Evolutionary conservation across 805 yeast genomes (phyloP).

Genomic region (Martiniozyma abietophila): DNA sequence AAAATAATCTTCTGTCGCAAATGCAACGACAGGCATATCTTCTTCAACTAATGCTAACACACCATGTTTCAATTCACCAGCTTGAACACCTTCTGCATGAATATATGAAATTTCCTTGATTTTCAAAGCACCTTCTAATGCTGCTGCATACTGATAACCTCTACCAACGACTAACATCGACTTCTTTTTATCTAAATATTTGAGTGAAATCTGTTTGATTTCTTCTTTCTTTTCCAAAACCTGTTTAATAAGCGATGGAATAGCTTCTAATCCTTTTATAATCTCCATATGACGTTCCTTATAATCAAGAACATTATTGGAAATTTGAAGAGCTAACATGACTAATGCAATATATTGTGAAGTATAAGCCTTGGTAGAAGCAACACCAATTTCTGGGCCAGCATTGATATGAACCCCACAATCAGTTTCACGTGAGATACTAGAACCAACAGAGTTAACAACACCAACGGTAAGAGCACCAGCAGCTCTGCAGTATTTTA

Average conservation of each 20-base stretch:
- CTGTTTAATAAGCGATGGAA: conserved; percentile 77
- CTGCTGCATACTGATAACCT: conserved; percentile 96
- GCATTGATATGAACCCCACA: conserved; percentile 99
- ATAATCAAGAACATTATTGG: conserved; percentile 82
- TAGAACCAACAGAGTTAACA: conserved; percentile 95
- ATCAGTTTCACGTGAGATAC: conserved; percentile 92
- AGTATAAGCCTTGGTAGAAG: conserved; percentile 97
- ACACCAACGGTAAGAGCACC: conserved; percentile 97
- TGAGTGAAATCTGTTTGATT: conserved; percentile 68
- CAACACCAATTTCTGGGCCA: conserved; percentile 99
- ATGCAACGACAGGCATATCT: conserved; percentile 84
- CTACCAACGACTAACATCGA: conserved; percentile 89
- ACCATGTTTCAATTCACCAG: conserved; percentile 99
- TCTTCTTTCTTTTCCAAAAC: conserved; percentile 65
- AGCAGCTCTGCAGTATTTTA: conserved; percentile 90
- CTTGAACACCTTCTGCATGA: conserved; percentile 98
- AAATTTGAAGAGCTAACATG: conserved; percentile 91
- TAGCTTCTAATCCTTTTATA: conserved; percentile 71
- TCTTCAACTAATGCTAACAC: conserved; percentile 95
- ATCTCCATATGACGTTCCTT: conserved; percentile 71
- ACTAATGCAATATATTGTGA: conserved; percentile 96
- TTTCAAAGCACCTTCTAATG: conserved; percentile 96
- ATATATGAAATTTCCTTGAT: conserved; percentile 97
- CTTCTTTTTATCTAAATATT: conserved; percentile 67
- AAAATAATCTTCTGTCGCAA: conserved; percentile 93